Percentiles rank a stretch among this genome's conserved stretches.
Evolutionary conservation across 2,329 filamentous ascomycete genomes (phyloP).

Genomic region (Thermoascus crustaceus): DNA sequence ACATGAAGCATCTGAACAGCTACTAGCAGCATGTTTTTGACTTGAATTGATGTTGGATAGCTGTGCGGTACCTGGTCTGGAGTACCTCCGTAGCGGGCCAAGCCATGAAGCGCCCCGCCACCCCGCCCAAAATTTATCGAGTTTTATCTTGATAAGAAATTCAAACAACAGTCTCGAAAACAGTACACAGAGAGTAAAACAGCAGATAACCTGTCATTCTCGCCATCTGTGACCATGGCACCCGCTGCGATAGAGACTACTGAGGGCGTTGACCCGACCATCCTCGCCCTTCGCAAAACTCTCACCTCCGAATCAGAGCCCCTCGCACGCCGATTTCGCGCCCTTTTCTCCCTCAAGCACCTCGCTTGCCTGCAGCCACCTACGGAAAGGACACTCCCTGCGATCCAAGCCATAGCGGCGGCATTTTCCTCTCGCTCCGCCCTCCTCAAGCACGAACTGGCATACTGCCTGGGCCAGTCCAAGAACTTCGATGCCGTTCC

Average conservation of each 20-base stretch:
- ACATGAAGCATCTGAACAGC: too few relatives aligned
- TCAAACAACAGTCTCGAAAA: conserved; percentile 11
- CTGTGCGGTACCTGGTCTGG: too few relatives aligned
- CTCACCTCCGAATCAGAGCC: conserved; percentile 73
- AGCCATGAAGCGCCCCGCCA: too few relatives aligned
- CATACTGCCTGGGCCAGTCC: conserved; percentile 92
- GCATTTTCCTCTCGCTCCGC: conserved; percentile 78
- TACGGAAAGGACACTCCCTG: conserved; percentile 51
- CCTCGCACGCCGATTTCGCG: conserved; percentile 84
- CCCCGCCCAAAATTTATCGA: conserved; percentile 30
- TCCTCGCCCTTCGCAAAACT: conserved; percentile 53
- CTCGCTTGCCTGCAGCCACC: conserved; percentile 61
- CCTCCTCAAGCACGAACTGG: conserved; percentile 89
- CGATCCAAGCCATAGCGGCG: conserved; percentile 75
- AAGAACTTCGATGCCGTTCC: conserved; percentile 66
- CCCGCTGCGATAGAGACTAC: conserved; percentile 21
- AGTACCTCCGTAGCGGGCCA: too few relatives aligned
- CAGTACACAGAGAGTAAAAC: neutral
- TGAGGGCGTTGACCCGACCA: conserved; percentile 25
- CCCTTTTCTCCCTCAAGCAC: conserved; percentile 95
- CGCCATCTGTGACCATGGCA: conserved; percentile 17
- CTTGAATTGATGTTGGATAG: too few relatives aligned
- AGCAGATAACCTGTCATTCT: neutral
- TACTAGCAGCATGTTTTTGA: too few relatives aligned
- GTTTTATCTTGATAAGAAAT: conserved; percentile 26